phyloP scores from a whole-genome alignment of 352 stramenopile species.

The Thalassiosira sp. region DNA sequence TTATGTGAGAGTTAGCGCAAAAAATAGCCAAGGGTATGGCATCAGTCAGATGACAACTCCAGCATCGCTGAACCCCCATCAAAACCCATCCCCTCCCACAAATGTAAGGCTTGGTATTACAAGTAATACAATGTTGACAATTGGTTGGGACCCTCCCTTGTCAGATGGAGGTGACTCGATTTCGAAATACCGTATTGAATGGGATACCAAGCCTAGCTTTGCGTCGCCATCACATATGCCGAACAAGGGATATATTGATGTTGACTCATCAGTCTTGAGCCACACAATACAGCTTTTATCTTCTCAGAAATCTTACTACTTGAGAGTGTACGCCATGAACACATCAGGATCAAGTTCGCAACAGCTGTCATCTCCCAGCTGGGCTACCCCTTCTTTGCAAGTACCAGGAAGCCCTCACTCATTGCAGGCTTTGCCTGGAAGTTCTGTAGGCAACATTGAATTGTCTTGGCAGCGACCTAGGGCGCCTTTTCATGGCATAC shows the following conservation, averaged over 20 bases:
- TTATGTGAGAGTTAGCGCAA: conserved; percentile 81
- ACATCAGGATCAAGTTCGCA: conserved; percentile 50
- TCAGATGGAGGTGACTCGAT: conserved; percentile 90
- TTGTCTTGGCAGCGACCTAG: conserved; percentile 60
- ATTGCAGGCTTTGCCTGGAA: conserved; percentile 25
- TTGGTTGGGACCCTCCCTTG: conserved; percentile 85
- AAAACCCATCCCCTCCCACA: conserved; percentile 87
- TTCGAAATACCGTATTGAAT: conserved; percentile 90
- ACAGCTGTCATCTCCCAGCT: conserved; percentile 44
- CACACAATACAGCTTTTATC: conserved; percentile 66
- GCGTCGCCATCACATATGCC: conserved; percentile 83
- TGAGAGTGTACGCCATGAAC: conserved; percentile 63
- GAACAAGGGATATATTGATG: conserved; percentile 71
- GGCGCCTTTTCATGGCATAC: conserved; percentile 58
- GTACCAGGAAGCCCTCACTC: conserved; percentile 60
- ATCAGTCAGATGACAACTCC: conserved; percentile 88
- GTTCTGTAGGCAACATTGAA: conserved; percentile 48
- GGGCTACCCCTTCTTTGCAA: conserved; percentile 52
- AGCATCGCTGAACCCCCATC: conserved; percentile 89
- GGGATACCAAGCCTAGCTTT: conserved; percentile 89
- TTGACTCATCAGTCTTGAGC: conserved; percentile 38
- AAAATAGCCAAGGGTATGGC: conserved; percentile 84
- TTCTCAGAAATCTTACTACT: conserved; percentile 57
- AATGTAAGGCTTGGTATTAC: conserved; percentile 83
- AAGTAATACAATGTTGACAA: conserved; percentile 89